Base-by-base conservation (phyloP, 2,329 filamentous ascomycete genomes). In the Cladosporium sp. region DNA sequence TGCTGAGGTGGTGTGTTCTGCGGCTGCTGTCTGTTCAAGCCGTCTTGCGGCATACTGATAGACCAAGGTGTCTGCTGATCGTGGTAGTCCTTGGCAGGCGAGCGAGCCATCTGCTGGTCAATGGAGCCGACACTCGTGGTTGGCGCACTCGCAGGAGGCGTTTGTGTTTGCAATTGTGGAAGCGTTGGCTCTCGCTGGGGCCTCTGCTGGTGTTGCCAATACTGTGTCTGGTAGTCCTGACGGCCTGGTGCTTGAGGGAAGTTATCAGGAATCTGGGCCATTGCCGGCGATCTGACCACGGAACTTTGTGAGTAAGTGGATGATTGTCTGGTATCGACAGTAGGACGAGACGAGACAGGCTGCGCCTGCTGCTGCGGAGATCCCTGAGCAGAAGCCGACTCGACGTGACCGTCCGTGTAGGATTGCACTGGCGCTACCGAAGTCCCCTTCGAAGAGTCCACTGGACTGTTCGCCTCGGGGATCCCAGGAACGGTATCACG, bases 61-160 rank as follows among this genome's bases (percentile, higher is more conserved):
- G 72, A 60, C 70, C 70, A 76, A 6, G 73, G 73, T 1, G 71
- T 72, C 61, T 75, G 74, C 64, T 76, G 74, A 41, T 73, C 71
- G 10, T 65, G 52, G 55, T 74, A 72, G 28, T 71, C 68, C 32
- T 68, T 68, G 1, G 72, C 72, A 3, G 74, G 71, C 54, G 67
- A 71, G 21, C 73, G 69, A 26, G 61, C 70, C 30, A 70, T 65
- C 32, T 71, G 69, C 18, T 71, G 64, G 1, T 67, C 67, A n/a
- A 69, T 68, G 1, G 71, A 72, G 36, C 67, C 66, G n/a, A 71
- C 59, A 14, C 64, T 38, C 1, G 54, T 32, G 24, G 36, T 32
- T 3, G 47, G 68, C 21, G 21, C 57, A 21, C 55, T 54, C 21
- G 30, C 52, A 49, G 36, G 64, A 28, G 8, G 30, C 2, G 7